Evolutionary conservation across 345 rosid species (phyloP).

Genomic region (Microthlaspi erraticum): DNA sequence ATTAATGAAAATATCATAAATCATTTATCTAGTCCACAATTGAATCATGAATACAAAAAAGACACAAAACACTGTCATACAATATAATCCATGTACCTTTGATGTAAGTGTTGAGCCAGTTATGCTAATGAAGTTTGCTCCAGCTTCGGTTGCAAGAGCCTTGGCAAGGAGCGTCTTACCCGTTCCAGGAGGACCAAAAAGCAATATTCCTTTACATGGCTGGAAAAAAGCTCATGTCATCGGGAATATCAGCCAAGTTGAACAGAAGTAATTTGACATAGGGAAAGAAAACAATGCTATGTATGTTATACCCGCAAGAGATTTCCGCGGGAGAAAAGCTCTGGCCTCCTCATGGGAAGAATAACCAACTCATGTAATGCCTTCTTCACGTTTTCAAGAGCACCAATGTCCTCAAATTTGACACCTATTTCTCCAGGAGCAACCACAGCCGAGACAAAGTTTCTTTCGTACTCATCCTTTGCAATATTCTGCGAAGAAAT

Average conservation of each 20-base stretch:
- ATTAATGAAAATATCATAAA: neutral
- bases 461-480: slow-evolving; percentile 81
- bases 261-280: slow-evolving; percentile 26
- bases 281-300: slow-evolving; percentile 10
- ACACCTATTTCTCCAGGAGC: slow-evolving; percentile 94
- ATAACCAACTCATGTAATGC: slow-evolving; percentile 95
- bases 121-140: slow-evolving; percentile 95
- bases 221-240: slow-evolving; percentile 46
- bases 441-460: slow-evolving; percentile 88
- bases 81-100: slow-evolving; percentile 59
- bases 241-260: slow-evolving; percentile 19
- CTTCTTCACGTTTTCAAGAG: slow-evolving; percentile 92
- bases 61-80: slow-evolving; percentile 14
- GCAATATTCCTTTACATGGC: slow-evolving; percentile 99
- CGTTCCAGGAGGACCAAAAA: slow-evolving; percentile 99
- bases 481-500: slow-evolving; percentile 70
- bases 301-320: slow-evolving; percentile 70
- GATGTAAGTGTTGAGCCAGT: slow-evolving; percentile 97
- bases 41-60: too few relatives aligned
- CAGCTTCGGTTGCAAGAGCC: slow-evolving; percentile 97
- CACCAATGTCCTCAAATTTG: slow-evolving; percentile 88
- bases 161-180: slow-evolving; percentile 98
- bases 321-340: slow-evolving; percentile 88
- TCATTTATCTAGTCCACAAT: neutral
- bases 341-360: slow-evolving; percentile 98